Evolutionary conservation across 106 monocot genomes (phyloP), one percentile per base, ranked within the genome.

Genomic region (Posidonia australis): DNA sequence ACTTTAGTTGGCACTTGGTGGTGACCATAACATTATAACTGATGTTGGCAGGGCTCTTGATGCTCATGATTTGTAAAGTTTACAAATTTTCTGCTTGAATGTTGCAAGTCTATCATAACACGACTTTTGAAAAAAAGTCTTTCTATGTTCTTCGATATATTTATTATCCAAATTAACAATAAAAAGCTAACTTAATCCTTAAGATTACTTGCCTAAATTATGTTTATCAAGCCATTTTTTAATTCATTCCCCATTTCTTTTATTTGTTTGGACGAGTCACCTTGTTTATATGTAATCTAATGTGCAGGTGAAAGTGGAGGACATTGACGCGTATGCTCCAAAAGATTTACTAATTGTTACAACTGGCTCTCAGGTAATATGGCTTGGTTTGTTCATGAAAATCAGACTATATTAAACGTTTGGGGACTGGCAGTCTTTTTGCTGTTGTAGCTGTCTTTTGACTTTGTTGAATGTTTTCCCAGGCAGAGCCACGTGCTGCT

Each of bases 401-500:
- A 47, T 55, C 5, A 25, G 5, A 55, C 1, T 19, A 36, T 36
- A 7, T 7, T 7, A 36, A 36, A 36, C 7, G 7, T 36, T 36
- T 36, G 36, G 5, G 2, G 36, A 2, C 2, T 36, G 36, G 4
- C 58, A 58, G 25, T 58, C 26, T 5, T 26, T 58, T 58, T 23
- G 16, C 7, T 16, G 26, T 13, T 58, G 27, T 58, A 28, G 27
- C 27, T 58, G 14, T 29, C 16, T 18, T 16, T 7, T 1, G 10
- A 30, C 26, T 29, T 58, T 58, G 30, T 58, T 58, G 13, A 55
- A 55, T 28, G 16, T 17, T 64, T 5, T 68, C 36, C 60, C 75
- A 98, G 98, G 98, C 81, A 83, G 98, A 98, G 70, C 90, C 98
- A 52, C 80, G 91, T 72, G 91, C 98, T 67, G 91, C 98, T 76